Percentiles rank a stretch among this genome's conserved stretches.
Conservation (phyloP, 2,329 filamentous ascomycete species). For the Hypomyces rosellus region DNA sequence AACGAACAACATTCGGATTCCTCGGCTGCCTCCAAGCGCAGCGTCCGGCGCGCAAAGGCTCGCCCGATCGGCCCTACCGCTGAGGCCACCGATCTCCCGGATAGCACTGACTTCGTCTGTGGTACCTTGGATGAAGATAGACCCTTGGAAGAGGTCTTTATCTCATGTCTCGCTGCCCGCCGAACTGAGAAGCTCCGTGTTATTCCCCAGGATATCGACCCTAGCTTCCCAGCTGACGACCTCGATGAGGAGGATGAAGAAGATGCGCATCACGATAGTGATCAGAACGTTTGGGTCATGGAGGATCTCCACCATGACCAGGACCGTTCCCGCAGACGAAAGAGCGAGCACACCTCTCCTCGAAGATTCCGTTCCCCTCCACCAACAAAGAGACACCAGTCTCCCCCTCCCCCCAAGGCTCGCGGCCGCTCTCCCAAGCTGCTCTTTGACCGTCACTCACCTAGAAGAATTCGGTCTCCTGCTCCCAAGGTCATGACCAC, state of each 20-base stretch:
- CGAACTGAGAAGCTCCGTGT: constrained; percentile 73
- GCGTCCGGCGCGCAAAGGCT: constrained; percentile 25
- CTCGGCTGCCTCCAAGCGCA: constrained; percentile 44
- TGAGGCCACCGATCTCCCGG: constrained; percentile 76
- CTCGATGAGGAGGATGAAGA: constrained; percentile 79
- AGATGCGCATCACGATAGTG: constrained; percentile 58
- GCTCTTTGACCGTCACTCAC: constrained; percentile 63
- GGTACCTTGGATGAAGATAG: constrained; percentile 94
- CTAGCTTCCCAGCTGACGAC: constrained; percentile 92
- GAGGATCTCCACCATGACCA: constrained; percentile 58
- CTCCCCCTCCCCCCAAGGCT: constrained; percentile 34
- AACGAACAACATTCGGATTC: constrained; percentile 52
- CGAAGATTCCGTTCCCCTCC: constrained; percentile 40
- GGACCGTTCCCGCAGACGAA: constrained; percentile 42
- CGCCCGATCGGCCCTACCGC: constrained; percentile 24
- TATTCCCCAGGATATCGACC: constrained; percentile 95
- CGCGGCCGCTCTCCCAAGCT: constrained; percentile 46
- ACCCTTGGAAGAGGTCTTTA: constrained; percentile 87
- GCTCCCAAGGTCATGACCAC: constrained; percentile 44
- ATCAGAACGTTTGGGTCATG: constrained; percentile 63
- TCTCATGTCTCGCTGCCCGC: constrained; percentile 74
- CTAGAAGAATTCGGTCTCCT: constrained; percentile 63
- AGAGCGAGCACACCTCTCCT: constrained; percentile 42
- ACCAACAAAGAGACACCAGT: constrained; percentile 21
- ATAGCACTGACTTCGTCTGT: constrained; percentile 98